A percentile compares a stretch with the other conserved stretches of the same genome.
These are phyloP conservation scores for Mollisia scopiformis DNA, from an alignment of 2,329 filamentous ascomycete species.

Conservation along the genomic window DNA sequence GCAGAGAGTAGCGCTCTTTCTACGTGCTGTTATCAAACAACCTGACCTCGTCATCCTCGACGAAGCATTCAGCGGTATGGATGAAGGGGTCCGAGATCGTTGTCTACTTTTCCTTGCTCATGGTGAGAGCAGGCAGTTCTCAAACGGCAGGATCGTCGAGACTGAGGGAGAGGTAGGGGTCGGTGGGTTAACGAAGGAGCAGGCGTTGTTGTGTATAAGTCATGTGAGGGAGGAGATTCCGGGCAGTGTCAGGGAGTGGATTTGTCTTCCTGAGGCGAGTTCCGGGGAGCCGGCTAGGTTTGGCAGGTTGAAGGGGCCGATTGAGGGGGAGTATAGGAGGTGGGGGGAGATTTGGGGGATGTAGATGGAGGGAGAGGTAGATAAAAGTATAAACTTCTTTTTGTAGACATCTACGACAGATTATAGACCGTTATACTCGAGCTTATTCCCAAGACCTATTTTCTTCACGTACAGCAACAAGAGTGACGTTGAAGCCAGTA, in stretches of 20 bases:
- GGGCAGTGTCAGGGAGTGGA: slow-evolving; percentile 78
- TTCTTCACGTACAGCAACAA: too few relatives aligned
- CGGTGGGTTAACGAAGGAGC: slow-evolving; percentile 65
- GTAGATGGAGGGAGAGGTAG: slow-evolving; percentile 10
- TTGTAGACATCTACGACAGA: too few relatives aligned
- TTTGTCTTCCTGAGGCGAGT: slow-evolving; percentile 80
- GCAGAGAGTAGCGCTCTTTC: slow-evolving; percentile 83
- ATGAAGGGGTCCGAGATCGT: slow-evolving; percentile 79
- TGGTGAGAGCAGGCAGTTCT: slow-evolving; percentile 55
- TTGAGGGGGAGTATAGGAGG: slow-evolving; percentile 56
- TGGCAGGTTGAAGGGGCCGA: slow-evolving; percentile 63
- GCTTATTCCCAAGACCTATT: too few relatives aligned
- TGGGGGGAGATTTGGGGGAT: slow-evolving; percentile 70
- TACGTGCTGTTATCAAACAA: slow-evolving; percentile 79
- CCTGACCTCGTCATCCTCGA: slow-evolving; percentile 84
- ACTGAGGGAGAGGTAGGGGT: slow-evolving; percentile 56
- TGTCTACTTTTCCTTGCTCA: slow-evolving; percentile 79
- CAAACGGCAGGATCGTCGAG: slow-evolving; percentile 41
- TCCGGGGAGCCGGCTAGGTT: slow-evolving; percentile 63
- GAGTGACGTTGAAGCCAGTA: too few relatives aligned
- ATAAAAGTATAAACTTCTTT: not conserved
- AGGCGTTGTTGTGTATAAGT: slow-evolving; percentile 90
- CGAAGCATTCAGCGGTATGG: slow-evolving; percentile 87
- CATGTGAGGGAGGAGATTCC: slow-evolving; percentile 92
- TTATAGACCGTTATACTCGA: too few relatives aligned